phyloP scores from a whole-genome alignment of 192 early-diverging fungal genomes.

The Geranomyces michiganensis region DNA sequence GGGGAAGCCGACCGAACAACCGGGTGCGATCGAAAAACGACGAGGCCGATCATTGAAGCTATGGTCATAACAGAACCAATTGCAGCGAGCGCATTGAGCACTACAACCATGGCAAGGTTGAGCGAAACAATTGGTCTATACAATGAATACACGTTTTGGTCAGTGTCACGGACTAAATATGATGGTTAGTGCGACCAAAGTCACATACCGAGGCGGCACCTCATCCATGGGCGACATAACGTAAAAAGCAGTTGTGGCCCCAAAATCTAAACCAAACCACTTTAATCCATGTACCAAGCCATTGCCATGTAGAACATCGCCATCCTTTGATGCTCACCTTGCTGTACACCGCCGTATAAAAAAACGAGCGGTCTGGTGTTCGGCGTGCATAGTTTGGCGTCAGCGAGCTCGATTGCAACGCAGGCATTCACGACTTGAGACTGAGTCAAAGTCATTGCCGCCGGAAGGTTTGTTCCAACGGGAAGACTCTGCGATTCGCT shows the following conservation, averaged over 20 bases:
- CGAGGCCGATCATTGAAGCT: slow-evolving; percentile 14
- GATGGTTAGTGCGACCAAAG: no score
- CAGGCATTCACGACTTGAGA: neutral
- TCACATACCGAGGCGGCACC: neutral
- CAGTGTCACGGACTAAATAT: no score
- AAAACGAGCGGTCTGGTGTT: slow-evolving; percentile 16
- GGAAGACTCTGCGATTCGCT: neutral
- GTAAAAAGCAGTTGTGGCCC: slow-evolving; percentile 10
- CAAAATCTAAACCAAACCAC: neutral
- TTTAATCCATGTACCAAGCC: neutral
- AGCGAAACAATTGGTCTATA: neutral
- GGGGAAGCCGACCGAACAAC: slow-evolving; percentile 19
- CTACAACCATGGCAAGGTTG: slow-evolving; percentile 11
- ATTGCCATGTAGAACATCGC: neutral
- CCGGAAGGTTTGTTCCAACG: slow-evolving; percentile 5
- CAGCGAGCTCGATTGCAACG: slow-evolving; percentile 4
- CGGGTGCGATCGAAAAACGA: slow-evolving; percentile 1
- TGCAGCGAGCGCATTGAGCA: slow-evolving; percentile 9
- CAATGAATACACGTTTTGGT: no score
- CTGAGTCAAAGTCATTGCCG: neutral
- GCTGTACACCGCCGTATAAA: slow-evolving; percentile 6
- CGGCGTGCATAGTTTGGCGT: slow-evolving; percentile 3
- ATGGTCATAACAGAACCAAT: slow-evolving; percentile 1
- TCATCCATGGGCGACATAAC: slow-evolving; percentile 7
- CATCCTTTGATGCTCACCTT: neutral